Conservation (phyloP, 2,329 filamentous ascomycete genomes). For the Ophiostoma novo-ulmi region DNA sequence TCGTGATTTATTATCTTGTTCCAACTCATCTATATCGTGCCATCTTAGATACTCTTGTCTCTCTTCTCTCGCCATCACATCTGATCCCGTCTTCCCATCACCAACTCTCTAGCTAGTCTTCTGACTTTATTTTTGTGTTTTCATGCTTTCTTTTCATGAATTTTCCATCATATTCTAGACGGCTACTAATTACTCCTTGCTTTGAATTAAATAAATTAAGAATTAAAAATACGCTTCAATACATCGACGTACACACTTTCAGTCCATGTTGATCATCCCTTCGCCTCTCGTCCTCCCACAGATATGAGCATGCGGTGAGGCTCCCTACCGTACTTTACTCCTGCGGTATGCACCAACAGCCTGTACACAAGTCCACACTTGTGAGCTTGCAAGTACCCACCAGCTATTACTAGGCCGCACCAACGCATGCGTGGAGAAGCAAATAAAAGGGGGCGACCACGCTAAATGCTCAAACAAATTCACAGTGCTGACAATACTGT, state of each 20-base stretch:
- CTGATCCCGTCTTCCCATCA: not conserved
- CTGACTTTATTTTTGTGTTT: not conserved
- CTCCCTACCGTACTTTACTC: not conserved
- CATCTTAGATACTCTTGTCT: not conserved
- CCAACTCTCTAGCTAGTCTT: not conserved
- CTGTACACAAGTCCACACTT: not conserved
- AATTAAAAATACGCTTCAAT: not conserved
- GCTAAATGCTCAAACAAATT: conserved; percentile 1
- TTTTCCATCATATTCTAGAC: not conserved
- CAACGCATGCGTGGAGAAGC: conserved; percentile 14
- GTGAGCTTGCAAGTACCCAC: not conserved
- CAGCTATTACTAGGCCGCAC: not conserved
- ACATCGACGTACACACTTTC: not conserved
- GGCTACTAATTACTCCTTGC: not conserved
- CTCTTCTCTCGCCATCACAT: not conserved
- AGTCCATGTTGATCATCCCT: not conserved
- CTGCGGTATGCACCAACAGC: not conserved
- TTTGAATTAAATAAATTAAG: not conserved
- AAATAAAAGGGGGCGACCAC: conserved; percentile 13
- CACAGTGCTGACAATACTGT: not conserved
- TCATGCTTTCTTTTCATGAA: not conserved
- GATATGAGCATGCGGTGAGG: not conserved
- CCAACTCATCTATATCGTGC: not conserved
- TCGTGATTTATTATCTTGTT: not conserved
- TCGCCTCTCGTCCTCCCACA: not conserved